Base-by-base conservation (phyloP, 2,329 filamentous ascomycete genomes). In the Alternaria sp. region DNA sequence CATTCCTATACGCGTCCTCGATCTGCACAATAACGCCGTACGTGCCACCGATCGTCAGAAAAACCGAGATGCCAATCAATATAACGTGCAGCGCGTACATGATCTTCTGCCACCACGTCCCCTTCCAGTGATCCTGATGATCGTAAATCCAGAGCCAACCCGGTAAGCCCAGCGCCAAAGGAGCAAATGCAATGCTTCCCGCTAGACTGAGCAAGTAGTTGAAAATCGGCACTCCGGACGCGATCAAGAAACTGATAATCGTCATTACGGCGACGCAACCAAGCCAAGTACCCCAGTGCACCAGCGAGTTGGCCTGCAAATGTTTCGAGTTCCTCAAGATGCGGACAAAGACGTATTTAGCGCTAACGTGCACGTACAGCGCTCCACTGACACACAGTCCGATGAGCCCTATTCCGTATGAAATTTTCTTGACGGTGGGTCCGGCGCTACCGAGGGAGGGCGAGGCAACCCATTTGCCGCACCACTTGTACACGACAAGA, bases 371-470 rank as follows among this genome's bases (percentile, higher is more conserved):
- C 13, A 81, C 68, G 62, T 82, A 83, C 0, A 83, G 65, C 40
- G 77, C 78, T 1, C 77, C 79, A 51, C 79, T 81, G 39, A 88
- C 81, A 29, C 84, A 74, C 4, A 88, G 77, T 2, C 85, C 85
- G 4, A 83, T 76, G 8, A 89, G 54, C 31, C 65, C 86, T 42
- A 89, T 78, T 3, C 86, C 87, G 64, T 88, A 89, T 0, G 85
- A 76, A 0, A 88, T 80, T 71, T 85, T 87, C 76, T 89, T 88
- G 63, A 89, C 78, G 0, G 80, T 82, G 4, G 79, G 77, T 9
- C 87, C 86, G 0, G 87, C 87, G 36, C 82, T 86, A 14, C 86
- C 86, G 0, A 89, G 80, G 1, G 86, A 85, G 0, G 87, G 87
- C 3, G 82, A 85, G 0, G 86, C 84, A 4, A 89, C 85, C 82